Base-by-base conservation (phyloP, 2,329 filamentous ascomycete genomes). In the Ascochyta rabiei region DNA sequence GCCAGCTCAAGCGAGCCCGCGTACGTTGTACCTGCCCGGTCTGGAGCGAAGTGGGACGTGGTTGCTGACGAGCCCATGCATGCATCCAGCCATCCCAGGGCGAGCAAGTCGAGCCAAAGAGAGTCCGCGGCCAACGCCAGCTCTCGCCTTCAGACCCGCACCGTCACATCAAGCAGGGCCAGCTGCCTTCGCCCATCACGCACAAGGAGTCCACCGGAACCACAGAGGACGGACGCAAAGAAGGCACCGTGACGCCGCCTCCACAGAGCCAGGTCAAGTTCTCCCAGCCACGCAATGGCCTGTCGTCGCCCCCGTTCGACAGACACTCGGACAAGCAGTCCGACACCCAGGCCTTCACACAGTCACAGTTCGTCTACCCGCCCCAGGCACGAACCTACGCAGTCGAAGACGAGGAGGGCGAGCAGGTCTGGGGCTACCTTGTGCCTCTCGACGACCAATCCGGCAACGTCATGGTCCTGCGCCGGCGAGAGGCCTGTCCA, bases 351-450 rank as follows among this genome's bases (percentile, higher is more conserved):
- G 82, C 87, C 0, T 86, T 91, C 57, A 93, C 90, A 6, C 95
- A 98, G 76, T 93, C 90, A 7, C 95, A 99, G 76, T 90, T 89
- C 68, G 78, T 90, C 33, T 87, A 91, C 62, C 87, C 89, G 2
- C 85, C 91, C 24, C 80, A 85, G 54, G 84, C 85, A 23, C 83
- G 93, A 41, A 87, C 87, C 10, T 90, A 93, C 60, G 91, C 96
- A 52, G 90, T 96, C 4, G 85, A 93, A 59, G 90, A 96, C 70
- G 92, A 96, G 76, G 85, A 84, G 53, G 83, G 85, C 40, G 90
- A 96, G 72, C 91, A 91, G 8, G 91, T 98, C 1, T 99, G 95
- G 95, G 96, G 96, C 12, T 99, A 98, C 69, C 81, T 99, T 5
- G 85, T 96, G 48, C 91, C 93, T 2, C 79, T 96, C 21, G 88